These are phyloP conservation scores for Conticribra weissflogii DNA, from an alignment of 108 stramenopile genomes.

Conservation along the genomic window DNA sequence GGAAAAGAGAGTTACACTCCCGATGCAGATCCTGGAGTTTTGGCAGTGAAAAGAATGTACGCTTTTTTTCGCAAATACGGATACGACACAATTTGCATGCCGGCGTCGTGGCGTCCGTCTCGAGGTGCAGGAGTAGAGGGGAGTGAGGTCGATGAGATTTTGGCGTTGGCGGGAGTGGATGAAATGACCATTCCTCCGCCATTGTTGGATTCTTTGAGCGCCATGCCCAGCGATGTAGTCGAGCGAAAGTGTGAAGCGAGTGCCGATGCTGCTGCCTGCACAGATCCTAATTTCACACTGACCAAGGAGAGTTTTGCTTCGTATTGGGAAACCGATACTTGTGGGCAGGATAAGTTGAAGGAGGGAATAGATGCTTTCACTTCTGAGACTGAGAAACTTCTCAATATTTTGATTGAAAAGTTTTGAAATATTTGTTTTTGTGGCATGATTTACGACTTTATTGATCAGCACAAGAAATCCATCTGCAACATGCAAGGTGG, in stretches of 20 bases:
- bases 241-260: constrained; percentile 45
- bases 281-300: constrained; percentile 62
- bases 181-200: constrained; percentile 87
- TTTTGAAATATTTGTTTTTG: no score
- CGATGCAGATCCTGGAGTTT: constrained; percentile 91
- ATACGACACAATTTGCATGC: constrained; percentile 97
- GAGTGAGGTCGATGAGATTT: constrained; percentile 78
- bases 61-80: constrained; percentile 85
- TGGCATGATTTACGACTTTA: no score
- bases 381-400: constrained; percentile 84
- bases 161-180: constrained; percentile 85
- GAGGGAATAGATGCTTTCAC: constrained; percentile 95
- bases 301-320: constrained; percentile 58
- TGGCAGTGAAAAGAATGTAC: constrained; percentile 88
- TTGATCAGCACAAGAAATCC: no score
- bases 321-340: constrained; percentile 87
- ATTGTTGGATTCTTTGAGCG: constrained; percentile 60
- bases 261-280: constrained; percentile 56
- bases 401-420: constrained; percentile 72
- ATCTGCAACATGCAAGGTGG: no score
- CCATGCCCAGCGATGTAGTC: constrained; percentile 39
- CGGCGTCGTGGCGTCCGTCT: constrained; percentile 93
- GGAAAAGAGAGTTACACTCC: constrained; percentile 67
- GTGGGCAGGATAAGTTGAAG: constrained; percentile 92
- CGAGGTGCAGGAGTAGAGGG: constrained; percentile 67